phyloP scores from a whole-genome alignment of 2,329 filamentous ascomycete genomes.

The Sporothrix globosa region DNA sequence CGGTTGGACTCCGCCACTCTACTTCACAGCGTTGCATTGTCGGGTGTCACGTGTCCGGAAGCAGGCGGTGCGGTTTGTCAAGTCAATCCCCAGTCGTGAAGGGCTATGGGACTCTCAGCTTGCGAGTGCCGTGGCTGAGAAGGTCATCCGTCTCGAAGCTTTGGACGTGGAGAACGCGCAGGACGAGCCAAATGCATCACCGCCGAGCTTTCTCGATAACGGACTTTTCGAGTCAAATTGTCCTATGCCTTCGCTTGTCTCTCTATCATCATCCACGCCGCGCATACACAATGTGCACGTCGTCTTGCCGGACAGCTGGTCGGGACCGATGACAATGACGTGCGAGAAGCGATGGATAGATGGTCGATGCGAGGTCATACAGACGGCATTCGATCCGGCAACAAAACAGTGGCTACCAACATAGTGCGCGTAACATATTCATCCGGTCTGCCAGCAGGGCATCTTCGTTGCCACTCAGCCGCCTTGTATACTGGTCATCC shows the following conservation, averaged over 20 bases:
- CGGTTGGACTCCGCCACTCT: slow-evolving; percentile 19
- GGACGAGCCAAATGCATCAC: not conserved
- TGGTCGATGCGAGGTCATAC: not conserved
- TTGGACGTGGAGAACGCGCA: not conserved
- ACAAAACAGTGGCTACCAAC: not conserved
- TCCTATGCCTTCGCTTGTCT: not conserved
- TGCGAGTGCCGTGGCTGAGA: not conserved
- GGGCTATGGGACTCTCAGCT: slow-evolving; percentile 21
- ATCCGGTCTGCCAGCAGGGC: no score
- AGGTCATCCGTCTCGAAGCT: slow-evolving; percentile 1
- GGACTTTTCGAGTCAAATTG: not conserved
- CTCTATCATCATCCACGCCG: not conserved
- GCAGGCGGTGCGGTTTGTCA: slow-evolving; percentile 2
- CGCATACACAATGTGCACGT: slow-evolving; percentile 16
- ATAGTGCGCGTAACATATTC: not conserved
- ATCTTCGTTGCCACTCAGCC: not conserved
- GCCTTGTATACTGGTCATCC: no score
- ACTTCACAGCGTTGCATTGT: slow-evolving; percentile 23
- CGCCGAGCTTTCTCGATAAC: not conserved
- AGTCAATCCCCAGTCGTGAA: slow-evolving; percentile 17
- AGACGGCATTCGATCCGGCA: slow-evolving; percentile 3
- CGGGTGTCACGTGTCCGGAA: not conserved
- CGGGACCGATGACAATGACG: not conserved
- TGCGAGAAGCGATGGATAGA: not conserved
- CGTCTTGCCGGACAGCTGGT: slow-evolving; percentile 18